These are phyloP conservation scores for Osmanthus fragrans DNA, from an alignment of 257 asterid species.

Conservation along the genomic window DNA sequence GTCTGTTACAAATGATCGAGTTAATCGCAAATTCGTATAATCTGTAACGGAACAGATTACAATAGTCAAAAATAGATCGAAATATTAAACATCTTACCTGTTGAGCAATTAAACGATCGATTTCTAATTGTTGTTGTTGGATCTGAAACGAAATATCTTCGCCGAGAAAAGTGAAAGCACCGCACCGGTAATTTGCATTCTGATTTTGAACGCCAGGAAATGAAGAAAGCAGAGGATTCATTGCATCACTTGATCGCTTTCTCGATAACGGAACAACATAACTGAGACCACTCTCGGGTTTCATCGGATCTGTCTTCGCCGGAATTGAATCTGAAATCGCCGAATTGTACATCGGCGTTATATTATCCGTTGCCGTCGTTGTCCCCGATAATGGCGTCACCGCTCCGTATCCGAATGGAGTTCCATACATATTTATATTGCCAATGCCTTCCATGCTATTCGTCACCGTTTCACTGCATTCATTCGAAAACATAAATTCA, in stretches of 20 bases:
- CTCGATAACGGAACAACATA: slow-evolving; percentile 54
- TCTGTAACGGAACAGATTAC: background rate
- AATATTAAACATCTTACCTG: slow-evolving; percentile 42
- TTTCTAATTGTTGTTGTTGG: slow-evolving; percentile 62
- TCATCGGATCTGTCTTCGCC: slow-evolving; percentile 35
- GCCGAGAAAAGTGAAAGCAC: slow-evolving; percentile 54
- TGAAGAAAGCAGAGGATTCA: slow-evolving; percentile 29
- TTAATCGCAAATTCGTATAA: background rate
- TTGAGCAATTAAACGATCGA: slow-evolving; percentile 55
- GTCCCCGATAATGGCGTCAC: slow-evolving; percentile 42
- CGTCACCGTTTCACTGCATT: slow-evolving; percentile 48
- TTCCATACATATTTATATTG: slow-evolving; percentile 21
- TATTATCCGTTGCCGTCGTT: slow-evolving; percentile 36
- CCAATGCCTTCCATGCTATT: slow-evolving; percentile 37
- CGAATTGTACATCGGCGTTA: slow-evolving; percentile 42
- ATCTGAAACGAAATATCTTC: slow-evolving; percentile 61
- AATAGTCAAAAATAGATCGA: background rate
- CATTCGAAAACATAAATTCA: background rate
- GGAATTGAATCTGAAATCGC: slow-evolving; percentile 29
- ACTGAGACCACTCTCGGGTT: slow-evolving; percentile 59
- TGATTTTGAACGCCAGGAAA: slow-evolving; percentile 26
- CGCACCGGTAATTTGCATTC: slow-evolving; percentile 27
- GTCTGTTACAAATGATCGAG: slow-evolving; percentile 28
- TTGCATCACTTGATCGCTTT: slow-evolving; percentile 56
- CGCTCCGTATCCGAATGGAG: slow-evolving; percentile 37